A percentile compares a stretch with the other conserved stretches of the same genome.
These are phyloP conservation scores for Afroboletus lepidellus DNA, from an alignment of 1,284 basidiomycete genomes.

Conservation along the genomic window DNA sequence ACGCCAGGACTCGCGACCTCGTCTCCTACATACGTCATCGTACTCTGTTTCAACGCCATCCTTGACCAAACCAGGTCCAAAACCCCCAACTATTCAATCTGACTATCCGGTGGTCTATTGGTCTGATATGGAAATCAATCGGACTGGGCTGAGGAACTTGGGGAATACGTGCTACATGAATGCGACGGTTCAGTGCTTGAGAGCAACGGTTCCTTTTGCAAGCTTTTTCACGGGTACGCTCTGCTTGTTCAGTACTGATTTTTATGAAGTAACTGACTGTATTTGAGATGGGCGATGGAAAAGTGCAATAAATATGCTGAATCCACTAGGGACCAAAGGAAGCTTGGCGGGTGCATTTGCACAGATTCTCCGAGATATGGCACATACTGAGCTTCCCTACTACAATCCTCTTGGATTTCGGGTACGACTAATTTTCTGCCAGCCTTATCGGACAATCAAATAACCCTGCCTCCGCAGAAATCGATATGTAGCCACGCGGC, in stretches of 20 bases:
- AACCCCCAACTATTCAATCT: constrained; percentile 61
- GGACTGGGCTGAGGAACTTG: constrained; percentile 90
- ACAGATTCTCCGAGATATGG: constrained; percentile 81
- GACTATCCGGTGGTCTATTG: constrained; percentile 79
- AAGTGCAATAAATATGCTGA: constrained; percentile 83
- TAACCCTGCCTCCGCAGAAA: constrained; percentile 45
- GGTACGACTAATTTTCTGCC: constrained; percentile 46
- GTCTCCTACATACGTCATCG: constrained; percentile 36
- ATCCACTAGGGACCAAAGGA: constrained; percentile 89
- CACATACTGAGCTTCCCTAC: constrained; percentile 84
- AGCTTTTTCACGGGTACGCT: constrained; percentile 80
- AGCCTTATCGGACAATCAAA: neutral
- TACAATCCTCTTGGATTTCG: constrained; percentile 85
- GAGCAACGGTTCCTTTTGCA: constrained; percentile 87
- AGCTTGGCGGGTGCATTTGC: constrained; percentile 83
- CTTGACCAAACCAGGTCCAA: constrained; percentile 31
- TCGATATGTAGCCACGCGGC: constrained; percentile 84
- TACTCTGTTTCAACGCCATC: constrained; percentile 28
- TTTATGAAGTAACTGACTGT: constrained; percentile 4
- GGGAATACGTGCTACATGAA: constrained; percentile 99
- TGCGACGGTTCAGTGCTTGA: constrained; percentile 93
- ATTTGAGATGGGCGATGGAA: constrained; percentile 81
- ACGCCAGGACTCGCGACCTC: constrained; percentile 65
- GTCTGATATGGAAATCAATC: constrained; percentile 75
- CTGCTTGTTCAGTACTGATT: neutral